phyloP scores from a whole-genome alignment of 1,284 basidiomycete species.

The Microbotryum saponariae region DNA sequence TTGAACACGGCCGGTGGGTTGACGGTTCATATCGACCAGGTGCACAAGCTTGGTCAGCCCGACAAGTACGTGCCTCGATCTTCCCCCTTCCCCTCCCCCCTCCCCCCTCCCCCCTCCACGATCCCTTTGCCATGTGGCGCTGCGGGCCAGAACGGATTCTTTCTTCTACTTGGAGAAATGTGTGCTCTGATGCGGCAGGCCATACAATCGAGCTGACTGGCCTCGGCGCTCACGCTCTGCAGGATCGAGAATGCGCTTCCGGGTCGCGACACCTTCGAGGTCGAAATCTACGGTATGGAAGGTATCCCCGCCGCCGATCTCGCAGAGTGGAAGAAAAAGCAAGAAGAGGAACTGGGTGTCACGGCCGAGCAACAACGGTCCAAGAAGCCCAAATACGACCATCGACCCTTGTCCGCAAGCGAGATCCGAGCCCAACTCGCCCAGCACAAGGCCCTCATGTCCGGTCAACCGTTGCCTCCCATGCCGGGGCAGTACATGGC shows the following conservation, averaged over 20 bases:
- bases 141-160: not conserved
- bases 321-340: constrained; percentile 87
- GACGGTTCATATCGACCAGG: constrained; percentile 97
- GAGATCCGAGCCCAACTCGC: constrained; percentile 76
- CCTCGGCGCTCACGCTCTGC: constrained; percentile 22
- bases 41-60: constrained; percentile 85
- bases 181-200: constrained; percentile 44
- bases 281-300: constrained; percentile 99
- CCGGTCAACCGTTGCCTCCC: constrained; percentile 37
- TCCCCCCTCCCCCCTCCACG: not conserved
- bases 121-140: no score
- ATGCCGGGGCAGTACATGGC: not conserved
- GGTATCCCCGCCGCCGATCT: constrained; percentile 91
- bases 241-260: constrained; percentile 94
- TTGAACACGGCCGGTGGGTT: constrained; percentile 95
- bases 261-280: constrained; percentile 92
- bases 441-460: constrained; percentile 87
- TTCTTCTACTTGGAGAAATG: not conserved
- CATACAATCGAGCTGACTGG: not conserved
- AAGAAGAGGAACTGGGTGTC: constrained; percentile 82
- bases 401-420: constrained; percentile 56
- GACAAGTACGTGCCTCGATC: constrained; percentile 62
- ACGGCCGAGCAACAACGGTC: constrained; percentile 57
- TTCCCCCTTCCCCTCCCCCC: not conserved
- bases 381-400: constrained; percentile 69